Conservation (phyloP, 352 stramenopile genomes). For the Phytophthora ramorum region DNA sequence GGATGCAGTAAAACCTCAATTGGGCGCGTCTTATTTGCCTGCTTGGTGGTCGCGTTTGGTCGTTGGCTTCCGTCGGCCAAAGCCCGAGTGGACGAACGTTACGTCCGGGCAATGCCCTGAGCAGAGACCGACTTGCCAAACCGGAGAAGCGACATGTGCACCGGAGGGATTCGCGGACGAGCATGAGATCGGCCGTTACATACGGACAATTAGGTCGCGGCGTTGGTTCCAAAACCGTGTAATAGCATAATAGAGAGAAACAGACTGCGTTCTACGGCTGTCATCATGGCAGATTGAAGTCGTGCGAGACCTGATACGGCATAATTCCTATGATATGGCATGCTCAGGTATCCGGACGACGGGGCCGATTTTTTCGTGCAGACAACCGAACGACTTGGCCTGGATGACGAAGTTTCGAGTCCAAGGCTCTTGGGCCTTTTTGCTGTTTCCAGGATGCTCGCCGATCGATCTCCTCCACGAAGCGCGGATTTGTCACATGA, state of each 20-base stretch:
- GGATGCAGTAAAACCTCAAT: neutral
- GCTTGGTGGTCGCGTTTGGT: constrained; percentile 11
- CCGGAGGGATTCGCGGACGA: constrained; percentile 26
- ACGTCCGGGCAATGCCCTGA: neutral
- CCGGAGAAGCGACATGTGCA: constrained; percentile 32
- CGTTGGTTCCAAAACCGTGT: constrained; percentile 15
- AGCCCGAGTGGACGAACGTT: constrained; percentile 19
- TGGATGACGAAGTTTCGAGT: neutral
- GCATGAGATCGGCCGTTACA: constrained; percentile 36
- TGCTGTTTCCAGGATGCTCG: neutral
- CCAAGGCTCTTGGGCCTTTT: neutral
- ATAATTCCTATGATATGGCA: constrained; percentile 3
- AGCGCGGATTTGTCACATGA: constrained; percentile 19
- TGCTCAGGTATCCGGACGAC: neutral
- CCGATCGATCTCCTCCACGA: constrained; percentile 11
- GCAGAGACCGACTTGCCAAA: constrained; percentile 23
- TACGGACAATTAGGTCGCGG: constrained; percentile 13
- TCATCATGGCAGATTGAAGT: neutral
- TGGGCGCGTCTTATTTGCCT: constrained; percentile 9
- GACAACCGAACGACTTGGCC: constrained; percentile 2
- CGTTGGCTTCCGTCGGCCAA: constrained; percentile 26
- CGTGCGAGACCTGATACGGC: neutral
- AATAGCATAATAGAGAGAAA: neutral
- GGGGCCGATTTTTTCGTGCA: constrained; percentile 21
- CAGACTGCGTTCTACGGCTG: neutral